phyloP scores from a whole-genome alignment of 148 eudicot genomes.

The Linanthus parryae region DNA sequence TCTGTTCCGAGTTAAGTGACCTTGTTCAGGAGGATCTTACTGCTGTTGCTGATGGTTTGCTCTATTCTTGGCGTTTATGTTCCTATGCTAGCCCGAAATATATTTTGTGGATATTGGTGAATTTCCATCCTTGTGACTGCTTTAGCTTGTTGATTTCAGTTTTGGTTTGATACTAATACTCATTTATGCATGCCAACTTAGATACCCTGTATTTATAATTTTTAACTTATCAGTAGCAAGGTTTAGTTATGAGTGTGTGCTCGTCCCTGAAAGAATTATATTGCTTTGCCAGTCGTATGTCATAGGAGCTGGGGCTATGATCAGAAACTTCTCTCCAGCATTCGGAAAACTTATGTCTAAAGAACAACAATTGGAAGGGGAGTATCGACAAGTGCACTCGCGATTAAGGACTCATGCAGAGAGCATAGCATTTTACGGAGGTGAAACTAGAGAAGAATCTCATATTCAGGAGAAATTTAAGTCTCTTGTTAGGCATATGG shows the following conservation, averaged over 20 bases:
- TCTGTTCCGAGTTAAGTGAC: conserved; percentile 92
- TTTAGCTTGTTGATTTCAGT: conserved; percentile 9
- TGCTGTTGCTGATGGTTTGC: conserved; percentile 87
- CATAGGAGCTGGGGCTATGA: conserved; percentile 82
- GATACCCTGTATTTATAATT: no score
- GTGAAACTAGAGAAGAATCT: conserved; percentile 86
- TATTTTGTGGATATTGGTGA: conserved; percentile 90
- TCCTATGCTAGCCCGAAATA: conserved; percentile 99
- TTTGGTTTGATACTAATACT: conserved; percentile 1
- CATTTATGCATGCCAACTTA: not conserved
- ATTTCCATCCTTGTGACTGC: conserved; percentile 7
- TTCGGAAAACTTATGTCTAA: conserved; percentile 87
- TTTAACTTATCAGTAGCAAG: not conserved
- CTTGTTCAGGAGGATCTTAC: conserved; percentile 95
- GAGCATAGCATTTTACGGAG: conserved; percentile 94
- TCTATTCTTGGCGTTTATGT: conserved; percentile 97
- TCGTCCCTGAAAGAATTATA: not conserved
- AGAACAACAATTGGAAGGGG: conserved; percentile 98
- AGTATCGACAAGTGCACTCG: conserved; percentile 93
- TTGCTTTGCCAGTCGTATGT: conserved; percentile 69
- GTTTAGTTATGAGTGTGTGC: not conserved
- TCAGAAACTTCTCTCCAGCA: conserved; percentile 91
- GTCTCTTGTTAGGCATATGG: conserved; percentile 74
- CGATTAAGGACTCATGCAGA: conserved; percentile 94
- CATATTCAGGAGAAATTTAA: conserved; percentile 86